These are phyloP conservation scores for Hortiboletus flavorubellus DNA, from an alignment of 768 basidiomycete species.

Conservation along the genomic window DNA sequence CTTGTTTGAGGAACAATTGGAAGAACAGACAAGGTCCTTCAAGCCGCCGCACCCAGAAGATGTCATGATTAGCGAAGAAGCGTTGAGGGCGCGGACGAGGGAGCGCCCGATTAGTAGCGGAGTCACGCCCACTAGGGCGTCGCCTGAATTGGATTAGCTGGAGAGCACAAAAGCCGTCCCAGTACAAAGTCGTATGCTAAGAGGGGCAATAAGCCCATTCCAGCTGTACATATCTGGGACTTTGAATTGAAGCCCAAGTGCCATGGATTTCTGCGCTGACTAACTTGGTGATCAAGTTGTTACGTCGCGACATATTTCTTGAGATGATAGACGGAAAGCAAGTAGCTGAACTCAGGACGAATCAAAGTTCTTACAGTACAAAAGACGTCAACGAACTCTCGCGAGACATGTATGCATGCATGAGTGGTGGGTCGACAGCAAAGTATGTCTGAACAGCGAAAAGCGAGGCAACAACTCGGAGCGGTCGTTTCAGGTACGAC, in stretches of 20 bases:
- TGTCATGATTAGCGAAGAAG: constrained; percentile 69
- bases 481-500: too few relatives aligned
- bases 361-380: not conserved
- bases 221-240: not conserved
- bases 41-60: constrained; percentile 73
- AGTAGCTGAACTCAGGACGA: too few relatives aligned
- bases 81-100: constrained; percentile 39
- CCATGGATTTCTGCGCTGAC: not conserved
- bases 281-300: not conserved
- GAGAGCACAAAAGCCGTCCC: not conserved
- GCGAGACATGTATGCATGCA: not conserved
- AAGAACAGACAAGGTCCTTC: constrained; percentile 57
- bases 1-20: constrained; percentile 68
- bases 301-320: not conserved
- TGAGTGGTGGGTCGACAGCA: too few relatives aligned
- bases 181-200: not conserved
- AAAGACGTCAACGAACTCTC: not conserved
- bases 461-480: too few relatives aligned
- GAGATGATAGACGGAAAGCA: not conserved
- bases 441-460: too few relatives aligned
- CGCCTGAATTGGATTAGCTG: constrained; percentile 19
- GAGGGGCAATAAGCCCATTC: not conserved
- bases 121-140: constrained; percentile 22
- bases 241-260: not conserved
- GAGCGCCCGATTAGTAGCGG: constrained; percentile 28